Evolutionary conservation across 179 eudicot genomes (phyloP).

Genomic region (Beta lomatogona): DNA sequence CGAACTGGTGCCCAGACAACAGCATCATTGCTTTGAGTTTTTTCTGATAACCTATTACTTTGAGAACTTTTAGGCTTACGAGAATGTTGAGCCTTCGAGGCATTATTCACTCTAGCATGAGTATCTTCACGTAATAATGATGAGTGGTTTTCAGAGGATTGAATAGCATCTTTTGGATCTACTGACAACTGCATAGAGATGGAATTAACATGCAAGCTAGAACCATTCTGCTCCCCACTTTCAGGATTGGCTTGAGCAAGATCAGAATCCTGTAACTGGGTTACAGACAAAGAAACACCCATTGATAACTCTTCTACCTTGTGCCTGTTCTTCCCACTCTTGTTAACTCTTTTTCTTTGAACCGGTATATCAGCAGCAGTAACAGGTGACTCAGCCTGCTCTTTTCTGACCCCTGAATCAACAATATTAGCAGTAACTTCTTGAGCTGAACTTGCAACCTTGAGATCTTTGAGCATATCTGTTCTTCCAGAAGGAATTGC

Average conservation of each 20-base stretch:
- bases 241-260: constrained; percentile 38
- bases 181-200: constrained; percentile 34
- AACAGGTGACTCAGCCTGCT: constrained; percentile 28
- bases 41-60: constrained; percentile 51
- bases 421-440: constrained; percentile 37
- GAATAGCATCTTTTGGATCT: constrained; percentile 35
- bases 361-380: constrained; percentile 8
- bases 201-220: constrained; percentile 35
- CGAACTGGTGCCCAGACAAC: constrained; percentile 93
- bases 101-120: constrained; percentile 43
- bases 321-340: constrained; percentile 61
- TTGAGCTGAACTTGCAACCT: constrained; percentile 24
- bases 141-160: constrained; percentile 40
- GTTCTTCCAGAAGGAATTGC: constrained; percentile 27
- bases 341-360: constrained; percentile 54
- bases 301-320: constrained; percentile 49
- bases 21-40: constrained; percentile 51
- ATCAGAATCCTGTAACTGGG: constrained; percentile 37
- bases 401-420: constrained; percentile 27
- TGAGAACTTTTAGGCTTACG: constrained; percentile 67
- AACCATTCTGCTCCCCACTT: constrained; percentile 30
- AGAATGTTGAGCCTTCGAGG: constrained; percentile 63
- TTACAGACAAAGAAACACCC: constrained; percentile 31
- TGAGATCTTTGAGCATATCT: constrained; percentile 30
- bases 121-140: constrained; percentile 52